Percentiles rank a stretch among this genome's conserved stretches.
Conservation (phyloP, 2,329 filamentous ascomycete genomes). For the Phialemoniopsis sp. region DNA sequence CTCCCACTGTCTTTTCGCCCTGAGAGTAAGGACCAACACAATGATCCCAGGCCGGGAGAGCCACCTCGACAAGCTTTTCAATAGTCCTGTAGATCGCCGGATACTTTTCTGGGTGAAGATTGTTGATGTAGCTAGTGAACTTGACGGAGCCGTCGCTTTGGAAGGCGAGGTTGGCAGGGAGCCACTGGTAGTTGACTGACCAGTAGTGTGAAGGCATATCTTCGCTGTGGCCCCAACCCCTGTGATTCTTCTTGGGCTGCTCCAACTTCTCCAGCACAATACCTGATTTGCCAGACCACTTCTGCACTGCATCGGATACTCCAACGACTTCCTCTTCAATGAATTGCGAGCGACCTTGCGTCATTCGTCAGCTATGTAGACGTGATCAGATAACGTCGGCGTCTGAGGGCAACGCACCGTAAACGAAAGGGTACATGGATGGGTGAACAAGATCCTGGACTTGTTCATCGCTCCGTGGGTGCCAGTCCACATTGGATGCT, state of each 20-base stretch:
- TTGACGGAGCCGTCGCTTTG: conserved; percentile 16
- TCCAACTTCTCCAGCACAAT: no score
- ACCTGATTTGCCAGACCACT: no score
- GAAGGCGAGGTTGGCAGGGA: conserved; percentile 30
- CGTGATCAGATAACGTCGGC: background rate
- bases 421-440: conserved; percentile 53
- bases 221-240: background rate
- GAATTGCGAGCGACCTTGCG: conserved; percentile 25
- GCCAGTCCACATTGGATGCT: conserved; percentile 43
- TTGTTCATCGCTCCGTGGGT: conserved; percentile 45
- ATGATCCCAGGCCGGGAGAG: conserved; percentile 36
- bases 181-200: conserved; percentile 23
- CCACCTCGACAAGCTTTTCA: conserved; percentile 26
- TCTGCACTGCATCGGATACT: no score
- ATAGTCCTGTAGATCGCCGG: conserved; percentile 24
- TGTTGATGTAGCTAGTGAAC: conserved; percentile 41
- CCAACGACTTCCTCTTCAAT: conserved; percentile 22
- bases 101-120: conserved; percentile 31
- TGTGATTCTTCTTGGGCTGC: no score
- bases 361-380: background rate
- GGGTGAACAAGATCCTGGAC: conserved; percentile 58
- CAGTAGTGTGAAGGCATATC: conserved; percentile 9
- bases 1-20: background rate
- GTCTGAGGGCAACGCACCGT: conserved; percentile 20
- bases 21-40: conserved; percentile 8